Conservation (phyloP, 352 stramenopile genomes). For the Pythium volutum region DNA sequence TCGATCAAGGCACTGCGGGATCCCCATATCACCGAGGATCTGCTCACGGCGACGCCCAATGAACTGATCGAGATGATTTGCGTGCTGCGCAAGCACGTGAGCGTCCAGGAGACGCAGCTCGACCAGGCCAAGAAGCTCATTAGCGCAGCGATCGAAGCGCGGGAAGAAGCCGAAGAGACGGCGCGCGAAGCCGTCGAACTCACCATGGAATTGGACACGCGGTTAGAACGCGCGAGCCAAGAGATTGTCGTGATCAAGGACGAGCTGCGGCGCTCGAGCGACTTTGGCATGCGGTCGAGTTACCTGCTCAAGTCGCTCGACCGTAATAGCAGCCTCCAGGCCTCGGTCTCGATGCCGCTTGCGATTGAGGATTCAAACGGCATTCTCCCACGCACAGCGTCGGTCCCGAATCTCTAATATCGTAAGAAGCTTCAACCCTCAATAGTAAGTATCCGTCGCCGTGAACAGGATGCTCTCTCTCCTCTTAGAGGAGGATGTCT, state of each 20-base stretch:
- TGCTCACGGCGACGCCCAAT: conserved; percentile 41
- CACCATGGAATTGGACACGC: conserved; percentile 64
- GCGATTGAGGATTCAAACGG: neutral
- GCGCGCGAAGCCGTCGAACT: conserved; percentile 72
- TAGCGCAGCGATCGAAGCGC: conserved; percentile 71
- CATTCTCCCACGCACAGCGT: conserved; percentile 11
- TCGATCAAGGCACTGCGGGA: conserved; percentile 46
- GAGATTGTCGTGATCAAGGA: conserved; percentile 37
- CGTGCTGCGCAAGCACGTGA: conserved; percentile 65
- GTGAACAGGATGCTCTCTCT: neutral
- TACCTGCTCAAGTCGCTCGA: conserved; percentile 9
- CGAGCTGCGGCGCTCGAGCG: conserved; percentile 28
- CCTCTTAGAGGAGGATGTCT: neutral
- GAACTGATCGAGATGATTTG: conserved; percentile 74
- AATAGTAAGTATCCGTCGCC: neutral
- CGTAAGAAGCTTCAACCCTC: neutral
- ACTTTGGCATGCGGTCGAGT: conserved; percentile 22
- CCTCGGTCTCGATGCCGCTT: neutral
- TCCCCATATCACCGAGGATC: conserved; percentile 48
- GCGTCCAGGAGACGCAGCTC: conserved; percentile 70
- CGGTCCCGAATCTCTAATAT: conserved; percentile 8
- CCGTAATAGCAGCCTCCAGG: conserved; percentile 5
- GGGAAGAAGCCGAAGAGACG: conserved; percentile 68
- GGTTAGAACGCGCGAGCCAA: conserved; percentile 58
- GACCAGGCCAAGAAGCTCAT: conserved; percentile 72